These are phyloP conservation scores for Rehmannia glutinosa DNA, from an alignment of 257 asterid species.

Conservation along the genomic window DNA sequence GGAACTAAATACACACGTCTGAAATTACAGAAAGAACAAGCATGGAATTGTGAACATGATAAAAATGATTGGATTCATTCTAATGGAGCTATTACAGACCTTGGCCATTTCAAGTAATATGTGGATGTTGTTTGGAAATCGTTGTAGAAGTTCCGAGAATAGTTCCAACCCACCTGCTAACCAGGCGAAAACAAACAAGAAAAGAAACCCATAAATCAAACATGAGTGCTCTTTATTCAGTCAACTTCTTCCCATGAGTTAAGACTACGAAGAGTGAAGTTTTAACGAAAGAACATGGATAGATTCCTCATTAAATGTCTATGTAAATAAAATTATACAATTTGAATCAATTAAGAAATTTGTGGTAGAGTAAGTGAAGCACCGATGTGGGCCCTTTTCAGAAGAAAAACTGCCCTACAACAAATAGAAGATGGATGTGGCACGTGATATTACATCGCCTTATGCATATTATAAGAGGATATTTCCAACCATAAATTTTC, in stretches of 20 bases:
- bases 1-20: constrained; percentile 4
- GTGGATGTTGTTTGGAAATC: constrained; percentile 83
- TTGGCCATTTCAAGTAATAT: constrained; percentile 95
- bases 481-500: background rate
- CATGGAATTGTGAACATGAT: background rate
- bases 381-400: background rate
- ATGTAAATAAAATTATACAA: background rate
- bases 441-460: background rate
- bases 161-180: constrained; percentile 87
- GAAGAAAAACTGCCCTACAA: constrained; percentile 6
- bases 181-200: constrained; percentile 14
- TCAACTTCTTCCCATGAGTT: constrained; percentile 7
- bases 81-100: constrained; percentile 41
- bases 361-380: too few relatives aligned
- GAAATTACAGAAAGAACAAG: background rate
- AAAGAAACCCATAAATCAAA: background rate
- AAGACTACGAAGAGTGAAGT: background rate
- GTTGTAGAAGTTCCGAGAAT: constrained; percentile 83
- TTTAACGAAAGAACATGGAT: background rate
- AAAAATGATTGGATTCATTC: constrained; percentile 3
- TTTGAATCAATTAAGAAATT: too few relatives aligned
- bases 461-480: constrained; percentile 8
- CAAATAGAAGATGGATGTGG: constrained; percentile 12
- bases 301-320: background rate
- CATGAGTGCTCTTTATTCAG: background rate